phyloP scores from a whole-genome alignment of 148 eudicot species.

The Agrostemma githago region DNA sequence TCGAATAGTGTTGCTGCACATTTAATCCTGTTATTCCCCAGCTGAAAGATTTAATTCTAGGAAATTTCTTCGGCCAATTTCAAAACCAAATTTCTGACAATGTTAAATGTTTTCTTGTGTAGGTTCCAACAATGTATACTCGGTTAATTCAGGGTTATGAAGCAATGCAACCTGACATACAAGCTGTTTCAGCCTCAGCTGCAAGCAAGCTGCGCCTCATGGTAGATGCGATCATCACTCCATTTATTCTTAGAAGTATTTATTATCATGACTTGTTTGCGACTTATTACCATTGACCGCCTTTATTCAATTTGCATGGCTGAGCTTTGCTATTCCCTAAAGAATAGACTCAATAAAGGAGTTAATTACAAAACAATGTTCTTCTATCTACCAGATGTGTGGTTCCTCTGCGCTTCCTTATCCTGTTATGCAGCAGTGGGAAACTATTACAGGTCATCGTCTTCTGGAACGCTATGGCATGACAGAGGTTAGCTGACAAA shows the following conservation, averaged over 20 bases:
- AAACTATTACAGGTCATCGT: conserved; percentile 77
- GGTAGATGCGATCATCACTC: conserved; percentile 44
- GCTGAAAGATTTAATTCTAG: conserved; percentile 4
- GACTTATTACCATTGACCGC: neutral
- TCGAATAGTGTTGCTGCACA: conserved; percentile 3
- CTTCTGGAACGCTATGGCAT: conserved; percentile 96
- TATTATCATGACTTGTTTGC: neutral
- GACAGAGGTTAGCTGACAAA: conserved; percentile 70
- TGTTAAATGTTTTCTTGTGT: conserved; percentile 15
- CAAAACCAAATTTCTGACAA: neutral
- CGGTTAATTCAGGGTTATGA: conserved; percentile 97
- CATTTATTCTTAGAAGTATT: neutral
- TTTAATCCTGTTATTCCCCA: conserved; percentile 2
- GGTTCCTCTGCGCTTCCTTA: conserved; percentile 98
- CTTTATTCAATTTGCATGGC: conserved; percentile 3
- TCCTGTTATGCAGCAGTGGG: conserved; percentile 98
- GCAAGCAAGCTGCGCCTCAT: conserved; percentile 87
- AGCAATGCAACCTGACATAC: conserved; percentile 76
- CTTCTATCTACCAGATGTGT: conserved; percentile 61
- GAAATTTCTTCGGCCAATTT: neutral
- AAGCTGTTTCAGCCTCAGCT: conserved; percentile 62
- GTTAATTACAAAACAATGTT: neutral
- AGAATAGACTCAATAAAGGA: neutral
- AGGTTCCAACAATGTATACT: conserved; percentile 99
- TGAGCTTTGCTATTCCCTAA: neutral